phyloP scores from a whole-genome alignment of 2,329 filamentous ascomycete species.

The Ophiostoma australiae region DNA sequence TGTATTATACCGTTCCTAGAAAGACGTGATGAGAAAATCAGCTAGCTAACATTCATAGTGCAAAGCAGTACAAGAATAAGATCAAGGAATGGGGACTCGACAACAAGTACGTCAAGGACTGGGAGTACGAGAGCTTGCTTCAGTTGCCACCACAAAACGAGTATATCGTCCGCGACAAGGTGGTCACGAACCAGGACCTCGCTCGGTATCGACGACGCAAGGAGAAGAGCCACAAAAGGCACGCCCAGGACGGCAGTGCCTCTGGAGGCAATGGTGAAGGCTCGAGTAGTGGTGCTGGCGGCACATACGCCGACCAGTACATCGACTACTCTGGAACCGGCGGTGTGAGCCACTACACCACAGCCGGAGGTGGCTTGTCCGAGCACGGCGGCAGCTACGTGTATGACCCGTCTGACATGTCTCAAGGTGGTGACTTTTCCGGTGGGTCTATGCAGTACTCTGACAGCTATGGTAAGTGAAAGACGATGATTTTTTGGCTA shows the following conservation, averaged over 20 bases:
- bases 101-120: slow-evolving; percentile 35
- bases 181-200: slow-evolving; percentile 22
- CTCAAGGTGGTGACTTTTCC: neutral
- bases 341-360: neutral
- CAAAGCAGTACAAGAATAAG: slow-evolving; percentile 35
- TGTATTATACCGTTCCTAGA: slow-evolving; percentile 13
- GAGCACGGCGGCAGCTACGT: neutral
- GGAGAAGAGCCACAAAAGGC: slow-evolving; percentile 19
- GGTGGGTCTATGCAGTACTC: neutral
- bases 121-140: slow-evolving; percentile 35
- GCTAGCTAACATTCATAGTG: neutral
- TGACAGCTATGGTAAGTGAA: neutral
- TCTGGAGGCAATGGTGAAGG: neutral
- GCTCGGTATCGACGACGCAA: slow-evolving; percentile 24
- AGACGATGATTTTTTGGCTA: neutral
- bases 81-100: slow-evolving; percentile 36
- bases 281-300: neutral
- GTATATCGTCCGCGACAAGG: slow-evolving; percentile 32
- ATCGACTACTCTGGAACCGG: neutral
- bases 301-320: neutral
- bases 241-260: slow-evolving; percentile 1
- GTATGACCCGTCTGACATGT: neutral
- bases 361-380: neutral
- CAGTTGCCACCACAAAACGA: slow-evolving; percentile 31
- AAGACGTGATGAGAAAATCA: neutral